Evolutionary conservation across 2,329 filamentous ascomycete species (phyloP).

Genomic region (Chaetomium sp.): DNA sequence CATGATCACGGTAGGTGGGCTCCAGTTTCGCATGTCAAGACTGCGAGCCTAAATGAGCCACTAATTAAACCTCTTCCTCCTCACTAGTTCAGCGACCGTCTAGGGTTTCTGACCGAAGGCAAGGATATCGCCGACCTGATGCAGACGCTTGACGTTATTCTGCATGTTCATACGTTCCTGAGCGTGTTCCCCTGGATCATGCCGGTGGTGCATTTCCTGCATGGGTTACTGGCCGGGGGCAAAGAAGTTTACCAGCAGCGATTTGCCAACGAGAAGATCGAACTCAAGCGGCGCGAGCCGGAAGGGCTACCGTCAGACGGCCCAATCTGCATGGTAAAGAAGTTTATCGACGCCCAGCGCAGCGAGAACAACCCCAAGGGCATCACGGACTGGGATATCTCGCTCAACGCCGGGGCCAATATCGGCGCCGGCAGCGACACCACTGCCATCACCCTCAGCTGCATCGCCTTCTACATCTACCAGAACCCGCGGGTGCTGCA

Average conservation of each 20-base stretch:
- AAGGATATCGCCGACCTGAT: slow-evolving; percentile 1
- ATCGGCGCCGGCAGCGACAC: slow-evolving; percentile 2
- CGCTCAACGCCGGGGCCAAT: background rate
- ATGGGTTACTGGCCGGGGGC: background rate
- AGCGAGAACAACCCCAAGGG: no score
- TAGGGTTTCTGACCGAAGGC: background rate
- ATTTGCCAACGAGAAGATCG: no score
- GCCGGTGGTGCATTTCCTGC: background rate
- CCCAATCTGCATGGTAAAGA: no score
- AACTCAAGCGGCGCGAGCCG: no score
- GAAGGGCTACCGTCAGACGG: no score
- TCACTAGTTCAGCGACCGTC: no score
- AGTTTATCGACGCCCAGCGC: no score
- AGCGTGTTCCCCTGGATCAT: background rate
- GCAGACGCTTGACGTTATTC: background rate
- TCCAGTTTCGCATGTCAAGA: no score
- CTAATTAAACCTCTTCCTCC: no score
- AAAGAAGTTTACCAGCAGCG: no score
- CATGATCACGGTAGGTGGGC: background rate
- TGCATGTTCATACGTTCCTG: background rate
- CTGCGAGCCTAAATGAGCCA: no score
- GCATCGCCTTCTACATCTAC: background rate
- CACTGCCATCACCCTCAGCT: background rate
- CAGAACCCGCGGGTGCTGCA: background rate
- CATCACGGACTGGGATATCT: background rate